These are phyloP conservation scores for Austroboletus niveus DNA, from an alignment of 1,284 basidiomycete species.

Conservation along the genomic window DNA sequence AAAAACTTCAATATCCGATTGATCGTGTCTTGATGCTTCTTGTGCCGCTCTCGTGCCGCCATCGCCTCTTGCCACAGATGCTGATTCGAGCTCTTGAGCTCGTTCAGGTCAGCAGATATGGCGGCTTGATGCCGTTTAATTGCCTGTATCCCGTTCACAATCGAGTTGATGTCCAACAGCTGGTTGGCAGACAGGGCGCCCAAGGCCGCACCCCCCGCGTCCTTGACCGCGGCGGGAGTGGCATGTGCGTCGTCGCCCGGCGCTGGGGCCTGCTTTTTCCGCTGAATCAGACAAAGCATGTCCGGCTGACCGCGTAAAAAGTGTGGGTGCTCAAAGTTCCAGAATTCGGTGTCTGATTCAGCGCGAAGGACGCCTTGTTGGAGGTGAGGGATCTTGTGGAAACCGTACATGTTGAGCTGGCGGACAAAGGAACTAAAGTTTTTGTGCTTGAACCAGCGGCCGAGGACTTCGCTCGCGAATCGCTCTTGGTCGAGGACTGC, in stretches of 20 bases:
- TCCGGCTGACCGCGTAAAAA: slow-evolving; percentile 91
- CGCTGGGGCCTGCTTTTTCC: slow-evolving; percentile 58
- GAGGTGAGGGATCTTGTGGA: slow-evolving; percentile 94
- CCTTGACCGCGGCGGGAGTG: slow-evolving; percentile 11
- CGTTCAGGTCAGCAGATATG: slow-evolving; percentile 85
- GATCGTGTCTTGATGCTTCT: slow-evolving; percentile 96
- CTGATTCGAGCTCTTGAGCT: slow-evolving; percentile 87
- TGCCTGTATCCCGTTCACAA: slow-evolving; percentile 81
- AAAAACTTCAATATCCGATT: slow-evolving; percentile 94
- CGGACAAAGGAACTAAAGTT: slow-evolving; percentile 95
- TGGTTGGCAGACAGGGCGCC: slow-evolving; percentile 41
- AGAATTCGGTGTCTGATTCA: slow-evolving; percentile 83
- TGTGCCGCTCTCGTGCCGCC: slow-evolving; percentile 74
- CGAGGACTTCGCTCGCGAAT: slow-evolving; percentile 88
- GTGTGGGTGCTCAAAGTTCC: slow-evolving; percentile 91
- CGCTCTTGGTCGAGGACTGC: slow-evolving; percentile 91
- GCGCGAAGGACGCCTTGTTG: slow-evolving; percentile 90
- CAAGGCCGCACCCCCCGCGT: slow-evolving; percentile 15
- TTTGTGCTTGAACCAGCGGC: slow-evolving; percentile 94
- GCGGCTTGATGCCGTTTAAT: slow-evolving; percentile 92
- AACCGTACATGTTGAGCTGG: slow-evolving; percentile 97
- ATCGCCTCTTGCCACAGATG: slow-evolving; percentile 92
- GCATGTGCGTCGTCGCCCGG: slow-evolving; percentile 28
- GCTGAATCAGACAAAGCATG: slow-evolving; percentile 84
- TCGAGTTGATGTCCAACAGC: slow-evolving; percentile 69